Percentiles rank a stretch among this genome's conserved stretches.
These are phyloP conservation scores for Magnusiomyces fungicola DNA, from an alignment of 1,139 yeast species.

Conservation along the genomic window DNA sequence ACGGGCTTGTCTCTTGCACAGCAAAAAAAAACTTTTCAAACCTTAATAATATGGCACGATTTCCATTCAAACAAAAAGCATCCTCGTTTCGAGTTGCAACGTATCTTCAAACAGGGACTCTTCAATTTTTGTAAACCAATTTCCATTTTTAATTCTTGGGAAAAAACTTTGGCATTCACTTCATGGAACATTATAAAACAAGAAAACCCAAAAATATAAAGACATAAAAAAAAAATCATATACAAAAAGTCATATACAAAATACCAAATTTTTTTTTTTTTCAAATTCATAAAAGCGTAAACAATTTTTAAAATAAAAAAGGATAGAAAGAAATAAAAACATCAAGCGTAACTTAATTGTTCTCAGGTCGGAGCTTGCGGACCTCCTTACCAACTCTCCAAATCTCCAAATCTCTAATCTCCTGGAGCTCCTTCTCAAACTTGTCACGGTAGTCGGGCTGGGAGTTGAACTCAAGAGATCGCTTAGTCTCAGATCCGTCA, in stretches of 20 bases:
- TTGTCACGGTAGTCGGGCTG: conserved; percentile 96
- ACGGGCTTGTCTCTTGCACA: too few species aligned
- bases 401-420: conserved; percentile 96
- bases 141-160: conserved; percentile 5
- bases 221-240: conserved; percentile 9
- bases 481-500: conserved; percentile 95
- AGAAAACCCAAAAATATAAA: conserved; percentile 16
- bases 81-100: too few species aligned
- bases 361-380: conserved; percentile 98
- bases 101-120: not conserved
- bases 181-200: conserved; percentile 16
- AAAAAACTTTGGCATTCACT: conserved; percentile 16
- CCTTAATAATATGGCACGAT: too few species aligned
- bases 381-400: conserved; percentile 99
- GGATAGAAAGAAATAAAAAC: conserved; percentile 1
- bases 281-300: not conserved
- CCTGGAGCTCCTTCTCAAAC: conserved; percentile 87
- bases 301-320: not conserved
- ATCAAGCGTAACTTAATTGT: conserved; percentile 48
- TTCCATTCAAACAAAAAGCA: too few species aligned
- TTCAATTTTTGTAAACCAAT: not conserved
- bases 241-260: conserved; percentile 8
- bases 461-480: conserved; percentile 97
- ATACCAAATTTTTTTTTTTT: conserved; percentile 5
- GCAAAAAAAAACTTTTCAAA: too few species aligned